Conservation (phyloP, 768 basidiomycete genomes). For the Hericium rajendrae region DNA sequence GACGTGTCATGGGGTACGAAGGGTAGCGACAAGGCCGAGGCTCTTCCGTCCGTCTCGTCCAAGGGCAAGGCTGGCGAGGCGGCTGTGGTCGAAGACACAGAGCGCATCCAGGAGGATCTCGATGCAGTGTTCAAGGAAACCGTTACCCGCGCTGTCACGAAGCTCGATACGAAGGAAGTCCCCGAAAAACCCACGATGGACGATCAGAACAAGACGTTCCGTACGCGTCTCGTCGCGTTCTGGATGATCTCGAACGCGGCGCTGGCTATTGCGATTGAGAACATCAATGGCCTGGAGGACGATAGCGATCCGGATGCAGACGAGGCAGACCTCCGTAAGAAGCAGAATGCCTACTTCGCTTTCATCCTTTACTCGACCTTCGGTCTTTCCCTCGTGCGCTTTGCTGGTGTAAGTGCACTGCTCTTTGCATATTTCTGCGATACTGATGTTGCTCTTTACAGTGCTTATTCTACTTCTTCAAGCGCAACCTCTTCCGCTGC, state of each 20-base stretch:
- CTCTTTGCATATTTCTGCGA: neutral
- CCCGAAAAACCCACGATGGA: conserved; percentile 77
- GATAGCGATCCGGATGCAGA: conserved; percentile 31
- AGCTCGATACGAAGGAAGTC: conserved; percentile 54
- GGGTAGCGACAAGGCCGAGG: conserved; percentile 90
- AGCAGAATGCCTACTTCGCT: conserved; percentile 60
- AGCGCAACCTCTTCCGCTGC: conserved; percentile 72
- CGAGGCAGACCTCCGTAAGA: conserved; percentile 24
- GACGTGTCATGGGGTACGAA: conserved; percentile 96
- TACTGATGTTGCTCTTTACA: conserved; percentile 19
- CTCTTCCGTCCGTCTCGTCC: conserved; percentile 77
- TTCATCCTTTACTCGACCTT: conserved; percentile 79
- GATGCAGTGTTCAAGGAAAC: conserved; percentile 90
- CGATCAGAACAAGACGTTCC: conserved; percentile 88
- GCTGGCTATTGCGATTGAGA: conserved; percentile 68
- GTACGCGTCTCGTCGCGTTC: conserved; percentile 72
- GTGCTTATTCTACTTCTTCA: conserved; percentile 80
- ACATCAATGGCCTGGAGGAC: conserved; percentile 52
- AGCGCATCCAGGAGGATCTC: conserved; percentile 77
- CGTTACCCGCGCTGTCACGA: conserved; percentile 77
- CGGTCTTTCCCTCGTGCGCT: conserved; percentile 58
- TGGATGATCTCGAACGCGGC: conserved; percentile 74
- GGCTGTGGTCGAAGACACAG: conserved; percentile 78
- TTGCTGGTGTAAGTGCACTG: conserved; percentile 53
- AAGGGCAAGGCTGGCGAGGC: conserved; percentile 67